Base-by-base conservation (phyloP, 768 basidiomycete species). In the Tylopilus subfusipes region DNA sequence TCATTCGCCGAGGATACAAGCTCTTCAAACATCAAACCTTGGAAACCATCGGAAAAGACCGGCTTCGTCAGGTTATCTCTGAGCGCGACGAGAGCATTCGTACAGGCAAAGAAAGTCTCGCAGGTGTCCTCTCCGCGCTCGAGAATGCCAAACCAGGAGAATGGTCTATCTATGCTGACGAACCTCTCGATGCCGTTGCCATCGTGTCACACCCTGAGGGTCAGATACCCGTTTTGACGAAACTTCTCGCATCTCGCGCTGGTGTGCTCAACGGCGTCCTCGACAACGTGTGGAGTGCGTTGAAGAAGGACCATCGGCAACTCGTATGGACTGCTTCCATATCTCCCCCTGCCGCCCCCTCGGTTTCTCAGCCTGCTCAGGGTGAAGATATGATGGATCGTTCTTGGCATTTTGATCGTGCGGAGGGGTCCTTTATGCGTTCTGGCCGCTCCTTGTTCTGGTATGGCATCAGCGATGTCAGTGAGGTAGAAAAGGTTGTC, bases 301-400 rank as follows among this genome's bases (percentile, higher is more conserved):
- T 99, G 78, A 89, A 86, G 74, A 95, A 93, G 76, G 93, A 98
- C 68, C 89, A 98, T 73, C 83, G 86, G 58, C 82, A 83, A 54
- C 81, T 99, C 38, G 97, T 99, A 80, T 98, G 97, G 97, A 98
- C 95, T n/a, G 88, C 93, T 0, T 89, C 88, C 61, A 86, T 86
- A 5, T 55, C 66, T 14, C 9, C 60, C 7, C 58, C 56, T 45
- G 39, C 54, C 13, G 47, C 55, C 0, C 56, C 62, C 19, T 53
- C 56, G 7, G 9, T 30, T 25, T 38, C 44, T 24, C 56, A 63
- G 0, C 49, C 55, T 27, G 48, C 57, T 39, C 66, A 60, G 30
- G 94, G 98, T 60, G 96, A 98, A 69, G 96, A 98, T 75, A 67
- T 66, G 52, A 59, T 67, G 46, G 95, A 97, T 73, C 85, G 95